These are phyloP conservation scores for Suillus plorans DNA, from an alignment of 768 basidiomycete species.

Conservation along the genomic window DNA sequence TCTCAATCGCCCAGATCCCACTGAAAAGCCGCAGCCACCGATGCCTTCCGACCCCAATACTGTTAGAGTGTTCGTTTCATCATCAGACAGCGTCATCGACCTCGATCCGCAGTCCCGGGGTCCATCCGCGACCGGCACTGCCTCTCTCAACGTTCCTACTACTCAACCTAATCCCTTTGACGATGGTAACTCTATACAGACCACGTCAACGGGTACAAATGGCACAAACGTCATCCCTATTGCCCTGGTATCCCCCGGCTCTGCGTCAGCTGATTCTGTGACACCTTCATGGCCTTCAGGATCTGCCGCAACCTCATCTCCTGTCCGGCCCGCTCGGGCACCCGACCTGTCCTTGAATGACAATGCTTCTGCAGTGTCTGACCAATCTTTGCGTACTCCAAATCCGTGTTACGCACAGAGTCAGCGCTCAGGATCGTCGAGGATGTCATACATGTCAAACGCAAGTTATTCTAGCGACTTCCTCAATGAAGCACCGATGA, in stretches of 20 bases:
- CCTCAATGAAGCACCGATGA: slow-evolving; percentile 78
- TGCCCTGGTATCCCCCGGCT: slow-evolving; percentile 68
- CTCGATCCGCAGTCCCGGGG: slow-evolving; percentile 53
- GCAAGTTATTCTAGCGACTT: slow-evolving; percentile 79
- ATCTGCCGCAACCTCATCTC: slow-evolving; percentile 33
- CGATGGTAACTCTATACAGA: slow-evolving; percentile 78
- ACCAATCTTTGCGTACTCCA: slow-evolving; percentile 43
- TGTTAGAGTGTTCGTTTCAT: slow-evolving; percentile 49
- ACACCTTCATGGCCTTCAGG: slow-evolving; percentile 33
- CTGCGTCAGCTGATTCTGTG: slow-evolving; percentile 28
- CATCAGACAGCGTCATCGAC: slow-evolving; percentile 54
- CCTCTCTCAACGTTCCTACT: slow-evolving; percentile 17
- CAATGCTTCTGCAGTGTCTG: slow-evolving; percentile 61
- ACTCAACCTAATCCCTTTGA: slow-evolving; percentile 66
- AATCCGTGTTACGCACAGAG: slow-evolving; percentile 44
- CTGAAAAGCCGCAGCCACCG: slow-evolving; percentile 51
- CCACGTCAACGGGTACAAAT: slow-evolving; percentile 67
- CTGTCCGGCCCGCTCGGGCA: slow-evolving; percentile 55
- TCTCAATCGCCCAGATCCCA: slow-evolving; percentile 80
- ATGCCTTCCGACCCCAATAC: slow-evolving; percentile 36
- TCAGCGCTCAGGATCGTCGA: slow-evolving; percentile 52
- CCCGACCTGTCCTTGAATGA: slow-evolving; percentile 63
- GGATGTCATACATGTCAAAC: slow-evolving; percentile 71
- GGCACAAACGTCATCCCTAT: slow-evolving; percentile 87
- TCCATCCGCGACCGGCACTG: slow-evolving; percentile 17